phyloP scores from a whole-genome alignment of 257 asterid species.

The Gentiana macrophylla region DNA sequence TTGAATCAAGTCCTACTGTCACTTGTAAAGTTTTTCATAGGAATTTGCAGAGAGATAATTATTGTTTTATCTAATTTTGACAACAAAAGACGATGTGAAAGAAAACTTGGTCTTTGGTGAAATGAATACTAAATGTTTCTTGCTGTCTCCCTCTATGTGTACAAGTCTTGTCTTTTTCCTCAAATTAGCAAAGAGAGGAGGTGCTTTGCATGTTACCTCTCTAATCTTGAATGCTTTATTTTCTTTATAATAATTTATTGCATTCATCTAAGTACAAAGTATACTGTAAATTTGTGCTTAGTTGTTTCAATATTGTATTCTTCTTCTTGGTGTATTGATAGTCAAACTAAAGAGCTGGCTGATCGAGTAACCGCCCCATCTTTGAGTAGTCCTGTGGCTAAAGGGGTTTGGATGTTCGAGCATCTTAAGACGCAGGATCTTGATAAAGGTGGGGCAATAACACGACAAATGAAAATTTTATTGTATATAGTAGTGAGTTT shows the following conservation, averaged over 20 bases:
- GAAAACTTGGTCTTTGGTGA: slow-evolving; percentile 4
- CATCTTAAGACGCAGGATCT: no score
- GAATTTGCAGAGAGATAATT: slow-evolving; percentile 10
- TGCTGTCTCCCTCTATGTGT: slow-evolving; percentile 21
- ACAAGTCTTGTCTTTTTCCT: slow-evolving; percentile 10
- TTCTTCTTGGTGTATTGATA: no score
- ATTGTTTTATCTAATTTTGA: slow-evolving; percentile 6
- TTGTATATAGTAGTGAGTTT: no score
- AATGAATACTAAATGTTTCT: slow-evolving; percentile 4
- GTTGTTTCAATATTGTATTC: no score
- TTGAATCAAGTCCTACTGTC: slow-evolving; percentile 9
- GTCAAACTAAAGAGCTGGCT: no score
- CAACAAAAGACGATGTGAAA: background rate
- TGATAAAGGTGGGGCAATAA: no score
- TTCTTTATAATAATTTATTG: background rate
- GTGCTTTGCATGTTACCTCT: slow-evolving; percentile 21
- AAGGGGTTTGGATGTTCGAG: no score
- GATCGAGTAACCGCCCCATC: no score
- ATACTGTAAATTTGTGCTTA: no score
- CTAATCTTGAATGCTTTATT: background rate
- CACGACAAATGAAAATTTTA: no score
- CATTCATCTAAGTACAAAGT: no score
- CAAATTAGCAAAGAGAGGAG: slow-evolving; percentile 1
- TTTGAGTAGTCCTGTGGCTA: no score
- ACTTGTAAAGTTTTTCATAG: slow-evolving; percentile 2